Conservation (phyloP, 2,329 filamentous ascomycete species). For the Colletotrichum tofieldiae region DNA sequence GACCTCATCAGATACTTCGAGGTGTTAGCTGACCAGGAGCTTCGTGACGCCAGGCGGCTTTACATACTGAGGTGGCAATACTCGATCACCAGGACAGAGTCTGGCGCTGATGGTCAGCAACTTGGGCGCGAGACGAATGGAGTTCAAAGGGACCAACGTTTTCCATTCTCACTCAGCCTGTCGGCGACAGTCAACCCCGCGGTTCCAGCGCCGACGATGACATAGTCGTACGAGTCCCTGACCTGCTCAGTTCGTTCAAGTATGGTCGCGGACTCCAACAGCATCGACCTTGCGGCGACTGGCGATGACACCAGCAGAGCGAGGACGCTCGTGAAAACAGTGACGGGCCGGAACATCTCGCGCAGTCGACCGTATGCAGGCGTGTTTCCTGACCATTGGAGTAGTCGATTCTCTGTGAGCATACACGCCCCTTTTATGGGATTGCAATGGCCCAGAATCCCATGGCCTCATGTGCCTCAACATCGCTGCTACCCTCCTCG, state of each 20-base stretch:
- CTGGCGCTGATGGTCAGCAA: constrained; percentile 3
- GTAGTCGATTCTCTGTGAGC: background rate
- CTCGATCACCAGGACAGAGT: constrained; percentile 39
- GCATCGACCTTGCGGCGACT: background rate
- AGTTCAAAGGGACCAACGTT: constrained; percentile 45
- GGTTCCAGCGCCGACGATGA: constrained; percentile 61
- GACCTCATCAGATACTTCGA: constrained; percentile 16
- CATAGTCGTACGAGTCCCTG: constrained; percentile 46
- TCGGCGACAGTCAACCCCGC: constrained; percentile 59
- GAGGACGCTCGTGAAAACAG: background rate
- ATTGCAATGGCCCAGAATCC: background rate
- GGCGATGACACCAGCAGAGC: background rate
- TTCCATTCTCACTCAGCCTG: constrained; percentile 50
- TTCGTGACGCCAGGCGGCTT: rapidly evolving
- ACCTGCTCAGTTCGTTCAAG: constrained; percentile 20
- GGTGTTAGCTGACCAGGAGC: background rate
- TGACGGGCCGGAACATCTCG: background rate
- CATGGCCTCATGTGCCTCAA: background rate
- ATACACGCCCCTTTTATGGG: rapidly evolving
- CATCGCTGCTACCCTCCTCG: background rate
- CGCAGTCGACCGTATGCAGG: rapidly evolving
- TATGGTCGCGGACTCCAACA: constrained; percentile 10
- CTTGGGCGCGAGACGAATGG: no score
- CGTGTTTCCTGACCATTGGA: background rate
- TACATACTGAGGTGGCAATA: constrained; percentile 31